Evolutionary conservation across 176 grass and related monocot genomes (phyloP).

Genomic region (Hsuehochloa calcarea): DNA sequence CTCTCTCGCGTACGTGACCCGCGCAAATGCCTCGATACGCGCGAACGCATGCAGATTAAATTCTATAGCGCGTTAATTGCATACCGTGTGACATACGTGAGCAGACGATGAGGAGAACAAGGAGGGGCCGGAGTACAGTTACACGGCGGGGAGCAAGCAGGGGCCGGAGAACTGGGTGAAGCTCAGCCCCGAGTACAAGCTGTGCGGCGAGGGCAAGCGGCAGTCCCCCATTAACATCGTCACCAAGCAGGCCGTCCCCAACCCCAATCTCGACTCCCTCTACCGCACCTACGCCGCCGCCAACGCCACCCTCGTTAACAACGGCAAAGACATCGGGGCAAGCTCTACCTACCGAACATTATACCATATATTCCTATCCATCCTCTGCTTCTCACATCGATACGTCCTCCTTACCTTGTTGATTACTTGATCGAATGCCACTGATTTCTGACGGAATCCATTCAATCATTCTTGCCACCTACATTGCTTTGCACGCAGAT

Average conservation of each 20-base stretch:
- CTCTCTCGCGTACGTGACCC: background rate
- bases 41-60: background rate
- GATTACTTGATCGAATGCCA: background rate
- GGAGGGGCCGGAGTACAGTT: background rate
- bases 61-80: too few species aligned
- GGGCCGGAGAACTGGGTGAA: conserved; percentile 63
- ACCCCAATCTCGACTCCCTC: conserved; percentile 8
- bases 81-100: too few species aligned
- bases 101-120: too few species aligned
- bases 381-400: too few species aligned
- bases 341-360: background rate
- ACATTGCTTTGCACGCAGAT: conserved; percentile 32
- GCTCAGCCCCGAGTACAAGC: conserved; percentile 42
- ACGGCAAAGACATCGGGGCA: conserved; percentile 40
- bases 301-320: too few species aligned
- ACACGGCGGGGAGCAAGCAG: background rate
- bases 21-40: background rate
- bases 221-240: conserved; percentile 83
- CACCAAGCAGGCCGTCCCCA: conserved; percentile 7
- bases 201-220: conserved; percentile 30
- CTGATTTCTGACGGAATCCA: background rate
- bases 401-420: too few species aligned
- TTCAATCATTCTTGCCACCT: too few species aligned
- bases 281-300: background rate
- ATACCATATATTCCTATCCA: background rate